Percentiles rank a stretch among this genome's conserved stretches.
Conservation (phyloP, 345 rosid genomes). For the Rhizophora apiculata region DNA sequence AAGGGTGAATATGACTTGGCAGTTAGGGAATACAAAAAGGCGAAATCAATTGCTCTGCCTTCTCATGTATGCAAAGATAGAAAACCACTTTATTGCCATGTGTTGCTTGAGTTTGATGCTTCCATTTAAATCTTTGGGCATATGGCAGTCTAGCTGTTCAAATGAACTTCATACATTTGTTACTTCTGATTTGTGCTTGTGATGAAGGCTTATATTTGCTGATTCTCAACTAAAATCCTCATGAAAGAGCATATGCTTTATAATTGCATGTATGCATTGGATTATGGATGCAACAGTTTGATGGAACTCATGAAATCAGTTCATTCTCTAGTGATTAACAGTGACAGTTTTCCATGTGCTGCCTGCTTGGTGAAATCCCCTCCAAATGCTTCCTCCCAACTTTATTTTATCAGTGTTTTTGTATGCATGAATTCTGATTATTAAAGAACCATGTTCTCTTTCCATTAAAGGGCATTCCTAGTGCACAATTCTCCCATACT, state of each 20-base stretch:
- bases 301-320: neutral
- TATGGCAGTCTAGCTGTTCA: neutral
- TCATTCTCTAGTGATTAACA: conserved; percentile 2
- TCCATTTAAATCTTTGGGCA: neutral
- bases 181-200: neutral
- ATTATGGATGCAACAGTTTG: neutral
- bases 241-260: neutral
- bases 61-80: conserved; percentile 66
- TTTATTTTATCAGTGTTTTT: neutral
- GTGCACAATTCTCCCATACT: too few species aligned
- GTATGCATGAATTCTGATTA: too few species aligned
- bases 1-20: conserved; percentile 98
- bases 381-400: neutral
- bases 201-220: neutral
- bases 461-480: too few species aligned
- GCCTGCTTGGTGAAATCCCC: neutral
- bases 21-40: conserved; percentile 97
- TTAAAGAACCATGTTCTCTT: too few species aligned
- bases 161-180: neutral
- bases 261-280: neutral
- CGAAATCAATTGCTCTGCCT: conserved; percentile 94
- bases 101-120: neutral
- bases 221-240: neutral
- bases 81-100: conserved; percentile 11
- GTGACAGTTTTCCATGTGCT: neutral